Conservation (phyloP, 169 alveolate genomes). For the Plasmodium ovale region DNA sequence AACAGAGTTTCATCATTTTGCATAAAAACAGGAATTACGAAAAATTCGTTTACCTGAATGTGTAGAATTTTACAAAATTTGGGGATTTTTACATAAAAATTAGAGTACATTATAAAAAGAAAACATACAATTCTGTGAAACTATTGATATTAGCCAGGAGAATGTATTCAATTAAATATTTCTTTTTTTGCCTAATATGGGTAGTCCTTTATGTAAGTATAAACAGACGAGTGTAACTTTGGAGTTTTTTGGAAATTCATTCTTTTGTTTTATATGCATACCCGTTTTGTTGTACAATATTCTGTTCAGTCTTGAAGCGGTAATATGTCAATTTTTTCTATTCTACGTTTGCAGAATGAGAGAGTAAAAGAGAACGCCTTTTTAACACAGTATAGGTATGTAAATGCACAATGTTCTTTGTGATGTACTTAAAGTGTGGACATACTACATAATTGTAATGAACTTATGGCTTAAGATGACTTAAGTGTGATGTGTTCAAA, state of each 20-base stretch:
- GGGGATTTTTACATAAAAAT: too few relatives aligned
- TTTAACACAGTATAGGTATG: slow-evolving; percentile 18
- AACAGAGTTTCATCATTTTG: too few relatives aligned
- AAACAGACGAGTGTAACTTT: too few relatives aligned
- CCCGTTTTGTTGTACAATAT: too few relatives aligned
- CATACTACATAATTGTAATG: not conserved
- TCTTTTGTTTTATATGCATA: too few relatives aligned
- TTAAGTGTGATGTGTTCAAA: slow-evolving; percentile 4
- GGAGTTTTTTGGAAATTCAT: too few relatives aligned
- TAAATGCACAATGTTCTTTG: not conserved
- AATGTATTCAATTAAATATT: slow-evolving; percentile 46
- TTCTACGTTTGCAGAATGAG: slow-evolving; percentile 23
- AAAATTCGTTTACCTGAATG: too few relatives aligned
- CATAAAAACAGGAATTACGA: too few relatives aligned
- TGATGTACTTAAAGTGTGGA: not conserved
- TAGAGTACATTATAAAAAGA: too few relatives aligned
- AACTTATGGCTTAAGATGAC: not conserved
- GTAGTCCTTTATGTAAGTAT: slow-evolving; percentile 42
- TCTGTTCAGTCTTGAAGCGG: too few relatives aligned
- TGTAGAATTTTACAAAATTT: too few relatives aligned
- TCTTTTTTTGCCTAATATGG: slow-evolving; percentile 35
- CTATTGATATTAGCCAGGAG: not conserved
- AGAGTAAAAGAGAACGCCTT: slow-evolving; percentile 23
- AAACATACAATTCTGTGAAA: too few relatives aligned
- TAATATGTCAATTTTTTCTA: slow-evolving; percentile 10